Evolutionary conservation across 2,329 filamentous ascomycete genomes (phyloP).

Genomic region (Aspergillus fumigatus): DNA sequence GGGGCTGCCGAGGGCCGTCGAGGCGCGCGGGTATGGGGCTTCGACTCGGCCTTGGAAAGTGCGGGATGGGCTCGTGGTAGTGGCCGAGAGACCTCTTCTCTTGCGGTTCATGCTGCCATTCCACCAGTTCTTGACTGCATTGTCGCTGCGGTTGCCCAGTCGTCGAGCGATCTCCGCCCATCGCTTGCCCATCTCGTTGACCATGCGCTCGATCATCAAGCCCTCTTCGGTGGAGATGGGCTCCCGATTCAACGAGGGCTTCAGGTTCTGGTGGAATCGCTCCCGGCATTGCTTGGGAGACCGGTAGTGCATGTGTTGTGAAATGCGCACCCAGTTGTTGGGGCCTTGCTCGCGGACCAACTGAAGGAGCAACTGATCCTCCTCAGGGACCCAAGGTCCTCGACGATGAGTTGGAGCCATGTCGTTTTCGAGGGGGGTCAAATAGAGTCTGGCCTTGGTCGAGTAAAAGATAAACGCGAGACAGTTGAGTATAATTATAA

Average conservation of each 20-base stretch:
- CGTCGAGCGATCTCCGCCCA: constrained; percentile 90
- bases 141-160: constrained; percentile 82
- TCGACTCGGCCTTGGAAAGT: constrained; percentile 36
- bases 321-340: constrained; percentile 87
- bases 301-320: constrained; percentile 67
- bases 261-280: constrained; percentile 90
- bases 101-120: constrained; percentile 87
- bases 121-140: constrained; percentile 98
- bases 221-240: constrained; percentile 70
- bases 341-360: constrained; percentile 69
- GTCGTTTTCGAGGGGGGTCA: constrained; percentile 4
- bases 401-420: constrained; percentile 58
- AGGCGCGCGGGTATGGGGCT: constrained; percentile 34
- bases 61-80: constrained; percentile 34
- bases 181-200: constrained; percentile 72
- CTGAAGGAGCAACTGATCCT: constrained; percentile 66
- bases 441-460: background rate
- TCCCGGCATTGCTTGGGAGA: constrained; percentile 94
- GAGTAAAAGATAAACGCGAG: no score
- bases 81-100: constrained; percentile 44
- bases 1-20: constrained; percentile 24
- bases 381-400: constrained; percentile 77
- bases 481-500: background rate
- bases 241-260: constrained; percentile 66
- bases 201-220: constrained; percentile 68